These are phyloP conservation scores for Verbena officinalis DNA, from an alignment of 257 asterid species.

Conservation along the genomic window DNA sequence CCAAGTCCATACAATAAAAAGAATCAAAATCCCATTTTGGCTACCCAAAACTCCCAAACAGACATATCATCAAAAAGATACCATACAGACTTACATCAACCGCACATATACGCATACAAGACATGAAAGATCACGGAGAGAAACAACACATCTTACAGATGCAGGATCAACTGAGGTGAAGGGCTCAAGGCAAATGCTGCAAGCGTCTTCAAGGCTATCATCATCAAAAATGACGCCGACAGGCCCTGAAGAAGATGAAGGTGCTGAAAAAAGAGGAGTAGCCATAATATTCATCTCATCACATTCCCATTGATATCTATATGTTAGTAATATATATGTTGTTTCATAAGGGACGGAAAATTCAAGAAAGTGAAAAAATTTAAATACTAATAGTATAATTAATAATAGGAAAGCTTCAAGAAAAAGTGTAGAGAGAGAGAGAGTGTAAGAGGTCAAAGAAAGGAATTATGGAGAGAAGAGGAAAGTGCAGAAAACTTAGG, in stretches of 20 bases:
- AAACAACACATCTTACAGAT: conserved; percentile 35
- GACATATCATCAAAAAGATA: not conserved
- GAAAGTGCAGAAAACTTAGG: conserved; percentile 32
- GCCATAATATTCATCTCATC: conserved; percentile 18
- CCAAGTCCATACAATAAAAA: not conserved
- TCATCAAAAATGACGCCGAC: conserved; percentile 30
- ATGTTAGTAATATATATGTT: not conserved
- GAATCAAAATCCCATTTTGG: not conserved
- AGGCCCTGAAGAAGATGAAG: conserved; percentile 15
- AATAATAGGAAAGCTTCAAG: conserved; percentile 15
- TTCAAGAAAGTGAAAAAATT: conserved; percentile 21
- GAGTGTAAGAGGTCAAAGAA: conserved; percentile 41
- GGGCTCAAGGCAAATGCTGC: conserved; percentile 61
- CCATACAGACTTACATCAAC: not conserved
- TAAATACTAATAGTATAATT: not conserved
- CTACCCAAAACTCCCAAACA: not conserved
- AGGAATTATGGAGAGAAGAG: conserved; percentile 36
- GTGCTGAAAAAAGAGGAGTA: conserved; percentile 17
- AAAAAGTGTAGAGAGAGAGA: conserved; percentile 32
- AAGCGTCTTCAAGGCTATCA: conserved; percentile 55
- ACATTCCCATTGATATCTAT: conserved; percentile 23
- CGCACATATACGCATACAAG: not conserved
- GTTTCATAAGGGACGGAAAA: conserved; percentile 21
- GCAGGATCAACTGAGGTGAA: conserved; percentile 50
- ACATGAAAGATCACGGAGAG: conserved; percentile 7